Evolutionary conservation across 2,329 filamentous ascomycete species (phyloP).

Genomic region (Hymenoscyphus salicellus): DNA sequence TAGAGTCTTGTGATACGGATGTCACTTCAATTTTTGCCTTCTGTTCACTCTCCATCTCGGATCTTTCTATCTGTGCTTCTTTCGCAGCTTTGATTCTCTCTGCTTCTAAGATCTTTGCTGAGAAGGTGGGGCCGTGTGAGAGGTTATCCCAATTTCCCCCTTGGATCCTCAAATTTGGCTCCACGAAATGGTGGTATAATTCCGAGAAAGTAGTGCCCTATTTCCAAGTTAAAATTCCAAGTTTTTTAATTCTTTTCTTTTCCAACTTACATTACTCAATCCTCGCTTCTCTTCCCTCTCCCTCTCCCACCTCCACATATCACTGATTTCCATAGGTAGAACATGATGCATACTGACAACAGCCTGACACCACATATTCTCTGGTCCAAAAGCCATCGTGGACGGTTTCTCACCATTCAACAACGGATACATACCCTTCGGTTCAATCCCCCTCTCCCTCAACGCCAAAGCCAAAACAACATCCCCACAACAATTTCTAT

Average conservation of each 20-base stretch:
- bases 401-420: slow-evolving; percentile 54
- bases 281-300: slow-evolving; percentile 7
- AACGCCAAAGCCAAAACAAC: slow-evolving; percentile 47
- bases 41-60: background rate
- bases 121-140: slow-evolving; percentile 40
- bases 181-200: slow-evolving; percentile 48
- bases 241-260: background rate
- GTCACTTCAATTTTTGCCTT: background rate
- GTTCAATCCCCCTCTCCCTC: slow-evolving; percentile 43
- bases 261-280: slow-evolving; percentile 25
- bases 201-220: slow-evolving; percentile 47
- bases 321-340: slow-evolving; percentile 49
- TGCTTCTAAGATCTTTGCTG: background rate
- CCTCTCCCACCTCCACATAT: slow-evolving; percentile 52
- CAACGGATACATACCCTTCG: slow-evolving; percentile 50
- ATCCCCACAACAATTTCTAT: slow-evolving; percentile 50
- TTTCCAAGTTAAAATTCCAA: background rate
- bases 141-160: slow-evolving; percentile 51
- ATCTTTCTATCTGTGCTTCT: background rate
- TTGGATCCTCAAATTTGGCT: slow-evolving; percentile 42
- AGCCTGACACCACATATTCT: slow-evolving; percentile 51
- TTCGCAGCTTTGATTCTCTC: background rate
- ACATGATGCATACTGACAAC: slow-evolving; percentile 56
- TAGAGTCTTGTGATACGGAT: background rate
- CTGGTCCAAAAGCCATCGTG: slow-evolving; percentile 44